Conservation (phyloP, 202 grass and related monocot genomes). For the Musa balbisiana region DNA sequence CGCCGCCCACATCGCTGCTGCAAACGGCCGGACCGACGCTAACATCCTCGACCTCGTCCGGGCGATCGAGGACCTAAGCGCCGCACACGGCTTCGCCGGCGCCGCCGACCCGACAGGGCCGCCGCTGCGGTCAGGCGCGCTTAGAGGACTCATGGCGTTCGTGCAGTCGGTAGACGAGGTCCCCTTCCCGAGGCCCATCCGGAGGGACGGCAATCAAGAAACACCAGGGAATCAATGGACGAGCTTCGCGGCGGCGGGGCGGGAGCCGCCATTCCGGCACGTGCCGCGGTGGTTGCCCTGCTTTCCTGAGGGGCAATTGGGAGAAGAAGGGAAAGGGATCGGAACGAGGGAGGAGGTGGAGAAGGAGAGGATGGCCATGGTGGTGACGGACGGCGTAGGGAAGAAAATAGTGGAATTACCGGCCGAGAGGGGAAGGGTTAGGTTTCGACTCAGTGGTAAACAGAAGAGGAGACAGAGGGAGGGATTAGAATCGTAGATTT, state of each 20-base stretch:
- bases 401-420: constrained; percentile 24
- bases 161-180: constrained; percentile 32
- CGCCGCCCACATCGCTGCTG: constrained; percentile 30
- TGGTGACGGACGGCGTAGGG: not conserved
- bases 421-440: constrained; percentile 41
- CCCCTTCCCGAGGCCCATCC: constrained; percentile 38
- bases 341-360: not conserved
- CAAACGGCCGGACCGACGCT: constrained; percentile 35
- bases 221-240: constrained; percentile 7
- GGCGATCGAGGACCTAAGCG: constrained; percentile 43
- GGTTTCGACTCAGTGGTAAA: constrained; percentile 5
- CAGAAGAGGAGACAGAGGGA: constrained; percentile 1
- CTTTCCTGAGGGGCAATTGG: constrained; percentile 31
- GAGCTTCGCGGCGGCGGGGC: constrained; percentile 40
- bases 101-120: constrained; percentile 28
- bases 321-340: not conserved
- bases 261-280: constrained; percentile 33
- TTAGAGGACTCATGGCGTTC: constrained; percentile 43
- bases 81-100: constrained; percentile 30
- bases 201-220: not conserved
- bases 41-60: constrained; percentile 44
- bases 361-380: not conserved
- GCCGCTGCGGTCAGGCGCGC: constrained; percentile 30
- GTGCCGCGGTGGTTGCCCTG: constrained; percentile 51
- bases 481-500: not conserved